Conservation (phyloP, 305 asterid genomes). For the Solanum hybrid region DNA sequence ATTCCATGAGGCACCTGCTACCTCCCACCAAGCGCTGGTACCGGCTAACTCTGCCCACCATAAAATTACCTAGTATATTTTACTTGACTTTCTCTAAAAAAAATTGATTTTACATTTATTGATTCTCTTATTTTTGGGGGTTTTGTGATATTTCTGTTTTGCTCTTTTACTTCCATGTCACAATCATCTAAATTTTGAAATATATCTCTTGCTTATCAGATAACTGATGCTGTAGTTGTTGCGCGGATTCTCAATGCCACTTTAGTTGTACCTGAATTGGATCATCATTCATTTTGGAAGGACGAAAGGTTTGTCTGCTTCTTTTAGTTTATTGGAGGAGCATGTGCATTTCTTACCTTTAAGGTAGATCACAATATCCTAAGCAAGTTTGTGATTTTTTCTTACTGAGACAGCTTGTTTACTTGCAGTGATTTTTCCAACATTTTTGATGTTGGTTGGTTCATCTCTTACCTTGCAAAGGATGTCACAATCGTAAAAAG, state of each 20-base stretch:
- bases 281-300: conserved; percentile 96
- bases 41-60: not conserved
- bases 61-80: conserved; percentile 20
- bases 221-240: conserved; percentile 98
- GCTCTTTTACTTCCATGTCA: conserved; percentile 2
- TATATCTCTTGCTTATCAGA: conserved; percentile 41
- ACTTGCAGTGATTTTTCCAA: conserved; percentile 81
- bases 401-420: conserved; percentile 17
- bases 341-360: not conserved
- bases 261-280: conserved; percentile 94
- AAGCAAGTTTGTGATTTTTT: conserved; percentile 14
- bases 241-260: conserved; percentile 95
- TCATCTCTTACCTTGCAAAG: conserved; percentile 87
- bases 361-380: not conserved
- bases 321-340: not conserved
- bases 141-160: not conserved
- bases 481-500: conserved; percentile 85
- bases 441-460: conserved; percentile 94
- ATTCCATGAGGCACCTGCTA: not conserved
- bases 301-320: conserved; percentile 74
- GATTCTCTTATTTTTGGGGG: not conserved
- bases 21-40: not conserved
- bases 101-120: conserved; percentile 5
- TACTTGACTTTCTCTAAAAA: not conserved
- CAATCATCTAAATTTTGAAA: conserved; percentile 16